Conservation (phyloP, 2,329 filamentous ascomycete genomes). For the Fusarium chaquense region DNA sequence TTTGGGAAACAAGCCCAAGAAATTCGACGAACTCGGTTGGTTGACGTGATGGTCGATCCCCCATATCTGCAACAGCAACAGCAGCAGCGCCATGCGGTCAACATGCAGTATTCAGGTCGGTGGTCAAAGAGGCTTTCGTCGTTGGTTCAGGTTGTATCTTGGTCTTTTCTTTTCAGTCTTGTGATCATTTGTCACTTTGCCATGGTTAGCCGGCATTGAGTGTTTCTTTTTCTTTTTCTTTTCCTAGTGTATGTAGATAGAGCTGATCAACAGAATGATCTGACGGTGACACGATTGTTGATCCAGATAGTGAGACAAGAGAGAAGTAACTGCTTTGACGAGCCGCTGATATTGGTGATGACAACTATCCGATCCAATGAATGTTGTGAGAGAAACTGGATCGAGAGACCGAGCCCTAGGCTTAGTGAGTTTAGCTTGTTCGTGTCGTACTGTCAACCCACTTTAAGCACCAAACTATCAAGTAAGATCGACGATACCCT, state of each 20-base stretch:
- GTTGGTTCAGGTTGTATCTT: background rate
- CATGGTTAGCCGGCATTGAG: background rate
- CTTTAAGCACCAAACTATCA: background rate
- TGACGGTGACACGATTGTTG: background rate
- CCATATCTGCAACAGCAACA: constrained; percentile 5
- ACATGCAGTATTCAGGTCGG: background rate
- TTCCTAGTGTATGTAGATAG: background rate
- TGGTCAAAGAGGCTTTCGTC: background rate
- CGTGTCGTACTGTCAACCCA: background rate
- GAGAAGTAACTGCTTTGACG: background rate
- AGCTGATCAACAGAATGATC: background rate
- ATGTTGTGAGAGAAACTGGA: background rate
- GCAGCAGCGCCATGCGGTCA: background rate
- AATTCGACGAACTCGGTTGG: constrained; percentile 11
- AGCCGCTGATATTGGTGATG: background rate
- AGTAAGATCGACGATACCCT: background rate
- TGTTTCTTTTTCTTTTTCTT: background rate
- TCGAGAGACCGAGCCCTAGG: background rate
- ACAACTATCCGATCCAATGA: background rate
- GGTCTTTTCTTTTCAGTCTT: background rate
- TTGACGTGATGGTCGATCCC: constrained; percentile 19
- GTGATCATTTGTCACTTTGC: constrained; percentile 14
- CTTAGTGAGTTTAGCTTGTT: background rate
- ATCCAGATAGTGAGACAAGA: background rate
- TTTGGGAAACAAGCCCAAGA: constrained; percentile 22